Base-by-base conservation (phyloP, 179 eudicot species). In the Silene vulgaris region DNA sequence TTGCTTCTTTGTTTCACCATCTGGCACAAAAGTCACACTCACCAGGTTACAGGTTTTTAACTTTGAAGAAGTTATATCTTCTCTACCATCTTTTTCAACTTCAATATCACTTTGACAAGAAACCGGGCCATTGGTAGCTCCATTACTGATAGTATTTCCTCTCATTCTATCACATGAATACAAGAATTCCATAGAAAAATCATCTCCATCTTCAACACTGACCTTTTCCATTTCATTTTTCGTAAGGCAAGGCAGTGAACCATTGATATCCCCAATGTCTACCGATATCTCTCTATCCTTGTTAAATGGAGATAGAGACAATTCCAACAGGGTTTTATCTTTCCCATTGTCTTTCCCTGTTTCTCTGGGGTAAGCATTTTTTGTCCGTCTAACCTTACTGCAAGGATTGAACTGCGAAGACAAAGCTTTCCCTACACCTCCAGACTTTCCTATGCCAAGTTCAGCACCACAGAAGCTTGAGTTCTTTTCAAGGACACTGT, bases 51-150 rank as follows among this genome's bases (percentile, higher is more conserved):
- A 64, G 37, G 69, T 40, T 56, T 63, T 60, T 23, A 71, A 50
- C 71, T 72, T 68, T 74, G 52, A 74, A 54, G 52, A 59, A 74
- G 76, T 68, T 75, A 60, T 67, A 29, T 78, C 75, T 20, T 48
- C 75, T 37, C 4, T 37, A 17, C 8, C 65, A 72, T 61, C 66
- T 50, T 74, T 80, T 78, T 78, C 84, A n/a, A 57, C 67, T 74
- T 65, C 78, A 63, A 23, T 43, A 29, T 80, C 83, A 66, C 23
- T 45, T 56, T 64, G 82, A 77, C 76, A 72, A 80, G 80, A 30
- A 63, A 30, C 37, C 23, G 62, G 32, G 54, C 52, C 67, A 7
- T n/a, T 20, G 52, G 12, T 64, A 37, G 28, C 59, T 71, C 54
- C 69, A 29, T 74, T 45, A 43, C 66, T 30, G 65, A 37, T 65